phyloP scores from a whole-genome alignment of 2,329 filamentous ascomycete species.

The Colletotrichum endophyticum region DNA sequence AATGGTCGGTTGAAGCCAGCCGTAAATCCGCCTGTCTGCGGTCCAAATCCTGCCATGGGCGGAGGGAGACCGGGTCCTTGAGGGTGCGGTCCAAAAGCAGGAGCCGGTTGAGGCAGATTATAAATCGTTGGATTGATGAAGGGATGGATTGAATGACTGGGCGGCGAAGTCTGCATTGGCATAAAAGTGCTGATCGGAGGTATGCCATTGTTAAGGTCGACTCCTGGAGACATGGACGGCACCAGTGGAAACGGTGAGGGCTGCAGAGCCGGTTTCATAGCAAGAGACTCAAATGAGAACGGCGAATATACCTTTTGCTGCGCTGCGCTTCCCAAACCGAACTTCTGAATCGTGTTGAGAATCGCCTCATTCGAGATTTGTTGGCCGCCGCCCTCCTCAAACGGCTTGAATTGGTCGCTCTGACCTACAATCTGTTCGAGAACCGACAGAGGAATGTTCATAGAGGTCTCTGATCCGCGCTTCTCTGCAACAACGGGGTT shows the following conservation, averaged over 20 bases:
- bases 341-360: background rate
- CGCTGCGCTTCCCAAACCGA: background rate
- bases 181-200: background rate
- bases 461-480: background rate
- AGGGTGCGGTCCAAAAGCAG: background rate
- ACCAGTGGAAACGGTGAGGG: background rate
- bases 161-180: background rate
- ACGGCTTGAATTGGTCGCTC: background rate
- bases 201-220: background rate
- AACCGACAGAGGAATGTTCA: conserved; percentile 9
- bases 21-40: background rate
- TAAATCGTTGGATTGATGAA: background rate
- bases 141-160: background rate
- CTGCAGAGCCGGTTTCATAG: background rate
- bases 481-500: background rate
- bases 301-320: background rate
- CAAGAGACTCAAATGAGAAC: background rate
- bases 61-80: background rate
- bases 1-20: background rate
- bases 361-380: background rate
- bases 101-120: background rate
- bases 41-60: background rate
- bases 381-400: background rate
- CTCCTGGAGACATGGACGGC: background rate
- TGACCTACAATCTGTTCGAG: background rate